Evolutionary conservation across 768 basidiomycete genomes (phyloP).

Genomic region (Hirschioporus abietinus): DNA sequence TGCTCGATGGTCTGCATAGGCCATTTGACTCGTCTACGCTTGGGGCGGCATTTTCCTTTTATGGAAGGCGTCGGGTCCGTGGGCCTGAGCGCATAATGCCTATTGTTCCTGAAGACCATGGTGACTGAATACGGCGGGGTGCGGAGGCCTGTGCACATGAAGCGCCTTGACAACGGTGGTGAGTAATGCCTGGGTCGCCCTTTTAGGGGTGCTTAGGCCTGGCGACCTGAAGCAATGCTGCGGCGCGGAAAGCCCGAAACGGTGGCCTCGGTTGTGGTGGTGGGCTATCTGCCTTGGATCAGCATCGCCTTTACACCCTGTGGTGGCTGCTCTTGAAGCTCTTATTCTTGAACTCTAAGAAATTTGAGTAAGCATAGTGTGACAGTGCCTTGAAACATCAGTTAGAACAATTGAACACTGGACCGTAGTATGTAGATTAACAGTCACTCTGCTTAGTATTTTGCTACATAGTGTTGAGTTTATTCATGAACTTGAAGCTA

Average conservation of each 20-base stretch:
- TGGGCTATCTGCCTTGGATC: no score
- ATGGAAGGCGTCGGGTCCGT: not conserved
- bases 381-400: no score
- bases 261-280: not conserved
- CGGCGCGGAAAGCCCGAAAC: not conserved
- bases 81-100: not conserved
- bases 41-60: not conserved
- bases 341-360: no score
- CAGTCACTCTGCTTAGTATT: no score
- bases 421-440: no score
- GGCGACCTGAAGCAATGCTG: not conserved
- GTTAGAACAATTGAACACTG: no score
- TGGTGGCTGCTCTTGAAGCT: no score
- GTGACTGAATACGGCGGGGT: no score
- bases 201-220: not conserved
- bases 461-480: no score
- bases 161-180: not conserved
- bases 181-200: not conserved
- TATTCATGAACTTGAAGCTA: no score
- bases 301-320: no score
- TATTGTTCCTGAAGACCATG: not conserved
- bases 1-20: not conserved
- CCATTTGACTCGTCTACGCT: not conserved
- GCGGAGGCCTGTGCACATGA: not conserved
- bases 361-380: no score